A percentile compares a stretch with the other conserved stretches of the same genome.
phyloP scores from a whole-genome alignment of 148 eudicot genomes.

The Cornus suecica region DNA sequence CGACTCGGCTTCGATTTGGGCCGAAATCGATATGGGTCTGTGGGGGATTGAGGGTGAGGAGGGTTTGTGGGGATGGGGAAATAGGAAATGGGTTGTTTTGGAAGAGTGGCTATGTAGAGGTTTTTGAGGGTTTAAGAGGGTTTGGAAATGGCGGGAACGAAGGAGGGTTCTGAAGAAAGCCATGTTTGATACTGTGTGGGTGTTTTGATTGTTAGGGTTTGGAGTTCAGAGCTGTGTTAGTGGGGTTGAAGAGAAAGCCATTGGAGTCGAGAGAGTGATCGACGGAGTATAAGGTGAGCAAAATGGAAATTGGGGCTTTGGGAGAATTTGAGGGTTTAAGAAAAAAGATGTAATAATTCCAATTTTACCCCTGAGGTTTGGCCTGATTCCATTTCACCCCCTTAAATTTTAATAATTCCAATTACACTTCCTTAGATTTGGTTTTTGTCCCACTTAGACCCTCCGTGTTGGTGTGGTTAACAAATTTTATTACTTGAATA shows the following conservation, averaged over 20 bases:
- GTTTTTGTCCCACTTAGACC: no score
- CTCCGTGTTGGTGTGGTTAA: no score
- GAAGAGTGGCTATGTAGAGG: slow-evolving; percentile 2
- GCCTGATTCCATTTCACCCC: no score
- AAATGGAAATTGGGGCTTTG: neutral
- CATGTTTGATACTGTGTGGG: slow-evolving; percentile 8
- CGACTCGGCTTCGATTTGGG: slow-evolving; percentile 15
- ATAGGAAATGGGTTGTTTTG: slow-evolving; percentile 1
- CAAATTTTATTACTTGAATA: no score
- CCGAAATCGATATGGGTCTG: slow-evolving; percentile 23
- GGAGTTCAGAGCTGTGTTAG: neutral
- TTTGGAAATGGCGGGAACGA: slow-evolving; percentile 14
- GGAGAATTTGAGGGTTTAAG: neutral
- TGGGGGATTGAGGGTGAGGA: slow-evolving; percentile 9
- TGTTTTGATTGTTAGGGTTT: neutral
- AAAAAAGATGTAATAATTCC: neutral
- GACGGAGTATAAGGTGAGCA: neutral
- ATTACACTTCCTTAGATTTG: no score
- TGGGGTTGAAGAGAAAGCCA: neutral
- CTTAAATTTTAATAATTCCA: no score
- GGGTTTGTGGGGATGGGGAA: slow-evolving; percentile 5
- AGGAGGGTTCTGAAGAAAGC: slow-evolving; percentile 14
- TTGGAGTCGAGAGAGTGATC: neutral
- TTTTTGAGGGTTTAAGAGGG: slow-evolving; percentile 14
- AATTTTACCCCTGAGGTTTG: no score